Evolutionary conservation across 1,284 basidiomycete species (phyloP).

Genomic region (Cystobasidium sp.): DNA sequence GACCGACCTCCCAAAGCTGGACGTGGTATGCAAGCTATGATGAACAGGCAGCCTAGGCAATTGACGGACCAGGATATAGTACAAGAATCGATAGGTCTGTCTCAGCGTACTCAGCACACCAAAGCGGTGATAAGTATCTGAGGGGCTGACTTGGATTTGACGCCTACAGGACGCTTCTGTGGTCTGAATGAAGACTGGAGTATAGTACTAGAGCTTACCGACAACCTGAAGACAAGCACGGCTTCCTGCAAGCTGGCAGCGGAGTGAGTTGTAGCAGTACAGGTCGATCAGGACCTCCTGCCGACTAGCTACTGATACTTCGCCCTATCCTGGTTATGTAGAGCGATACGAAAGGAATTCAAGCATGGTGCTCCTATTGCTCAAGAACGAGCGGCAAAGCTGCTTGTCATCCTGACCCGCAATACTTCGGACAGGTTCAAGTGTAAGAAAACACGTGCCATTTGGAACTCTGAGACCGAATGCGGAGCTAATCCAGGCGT

Average conservation of each 20-base stretch:
- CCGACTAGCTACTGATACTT: not conserved
- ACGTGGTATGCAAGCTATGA: constrained; percentile 20
- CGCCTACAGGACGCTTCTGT: constrained; percentile 37
- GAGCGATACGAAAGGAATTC: constrained; percentile 38
- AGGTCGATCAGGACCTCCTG: not conserved
- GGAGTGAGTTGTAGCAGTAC: constrained; percentile 10
- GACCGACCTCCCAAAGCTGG: constrained; percentile 10
- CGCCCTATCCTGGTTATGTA: not conserved
- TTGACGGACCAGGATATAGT: constrained; percentile 3
- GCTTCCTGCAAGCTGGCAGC: constrained; percentile 32
- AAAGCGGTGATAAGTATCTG: not conserved
- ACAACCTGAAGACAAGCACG: constrained; percentile 32
- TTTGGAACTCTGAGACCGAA: not conserved
- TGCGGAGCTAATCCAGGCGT: not conserved
- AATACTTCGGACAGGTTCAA: constrained; percentile 49
- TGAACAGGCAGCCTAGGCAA: not conserved
- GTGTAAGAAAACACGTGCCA: constrained; percentile 37
- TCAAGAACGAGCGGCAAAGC: constrained; percentile 46
- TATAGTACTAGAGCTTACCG: constrained; percentile 27
- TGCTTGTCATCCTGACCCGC: constrained; percentile 47
- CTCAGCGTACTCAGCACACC: not conserved
- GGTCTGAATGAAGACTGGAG: constrained; percentile 40
- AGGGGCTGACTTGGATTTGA: not conserved
- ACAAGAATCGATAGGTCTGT: constrained; percentile 24
- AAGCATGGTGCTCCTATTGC: constrained; percentile 49